phyloP scores from a whole-genome alignment of 2,329 filamentous ascomycete genomes.

The Sclerotinia spermophila region DNA sequence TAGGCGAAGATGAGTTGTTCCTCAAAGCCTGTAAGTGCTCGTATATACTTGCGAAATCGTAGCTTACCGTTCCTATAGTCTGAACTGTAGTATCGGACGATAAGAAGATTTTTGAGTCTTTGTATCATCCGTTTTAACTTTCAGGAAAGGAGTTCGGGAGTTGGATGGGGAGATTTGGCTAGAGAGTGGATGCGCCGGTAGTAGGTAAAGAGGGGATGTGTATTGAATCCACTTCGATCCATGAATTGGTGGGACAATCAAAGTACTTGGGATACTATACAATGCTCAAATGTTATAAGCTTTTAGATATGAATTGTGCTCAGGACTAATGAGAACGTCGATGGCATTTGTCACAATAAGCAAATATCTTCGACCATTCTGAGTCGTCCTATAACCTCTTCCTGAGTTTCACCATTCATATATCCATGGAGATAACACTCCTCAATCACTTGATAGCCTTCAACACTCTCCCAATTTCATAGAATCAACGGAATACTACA shows the following conservation, averaged over 20 bases:
- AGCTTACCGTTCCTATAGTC: too few species aligned
- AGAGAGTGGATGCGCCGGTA: too few species aligned
- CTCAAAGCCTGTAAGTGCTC: background rate
- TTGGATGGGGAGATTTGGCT: too few species aligned
- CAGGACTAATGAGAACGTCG: background rate
- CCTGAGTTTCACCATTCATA: conserved; percentile 24
- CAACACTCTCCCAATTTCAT: conserved; percentile 12
- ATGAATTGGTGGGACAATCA: background rate
- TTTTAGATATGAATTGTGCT: background rate
- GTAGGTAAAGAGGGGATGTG: too few species aligned
- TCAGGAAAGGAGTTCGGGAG: too few species aligned
- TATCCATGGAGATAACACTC: conserved; percentile 27
- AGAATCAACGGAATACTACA: conserved; percentile 26
- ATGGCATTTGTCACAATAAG: background rate
- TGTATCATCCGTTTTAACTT: too few species aligned
- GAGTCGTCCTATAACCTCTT: background rate
- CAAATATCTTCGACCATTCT: conserved; percentile 1
- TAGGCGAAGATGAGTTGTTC: background rate
- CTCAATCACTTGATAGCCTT: conserved; percentile 21
- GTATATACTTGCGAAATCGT: too few species aligned
- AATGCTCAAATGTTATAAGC: background rate
- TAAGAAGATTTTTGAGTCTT: too few species aligned
- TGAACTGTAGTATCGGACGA: too few species aligned
- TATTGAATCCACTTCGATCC: too few species aligned
- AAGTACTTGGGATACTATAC: background rate